Base-by-base conservation (phyloP, 371 early-diverging fungal species). In the Mortierella sp. region DNA sequence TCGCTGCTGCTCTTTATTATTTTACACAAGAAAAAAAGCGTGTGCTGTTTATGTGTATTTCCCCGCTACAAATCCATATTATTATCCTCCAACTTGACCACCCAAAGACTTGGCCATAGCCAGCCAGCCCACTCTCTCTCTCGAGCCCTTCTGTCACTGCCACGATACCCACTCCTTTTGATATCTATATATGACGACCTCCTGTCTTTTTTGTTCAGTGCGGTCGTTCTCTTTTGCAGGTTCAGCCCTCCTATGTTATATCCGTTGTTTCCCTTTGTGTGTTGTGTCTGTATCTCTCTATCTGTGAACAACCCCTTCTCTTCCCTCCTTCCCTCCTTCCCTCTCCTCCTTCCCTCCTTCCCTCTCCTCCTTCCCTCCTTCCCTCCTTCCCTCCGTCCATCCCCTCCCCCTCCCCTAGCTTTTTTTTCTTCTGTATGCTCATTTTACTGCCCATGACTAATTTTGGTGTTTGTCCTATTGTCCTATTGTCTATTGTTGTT, bases 401-500 rank as follows among this genome's bases (percentile, higher is more conserved):
- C 31, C 7, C 14, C 14, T 55, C 31, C 34, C 26, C 64, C 22
- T 16, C 39, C 63, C 63, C 63, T 63, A 40, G 24, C 63, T 63
- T 64, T 64, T 55, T 31, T 29, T 34, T 29, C 13, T 16, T 22
- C 24, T 52, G 19, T 44, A 11, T 58, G 37, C 50, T 22, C 53
- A 24, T 24, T 68, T 22, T 68, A 39, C 50, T 39, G 37, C 45
- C 22, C 7, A 53, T 37, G 43, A 53, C 41, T 68, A 26, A 47
- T 48, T 50, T 68, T 22, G 34, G 34, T 47, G 2, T 31, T 34
- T 61, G n/a, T 66, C 26, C 39, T 10, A 48, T 34, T 67, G 67
- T 69, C 34, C 70, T 76, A 67, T 73, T 70, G 66, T 26, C 53
- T 74, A 37, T 52, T 37, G 40, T 34, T 29, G 26, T 70, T 47